Base-by-base conservation (phyloP, 345 rosid species). In the Dimocarpus longan region DNA sequence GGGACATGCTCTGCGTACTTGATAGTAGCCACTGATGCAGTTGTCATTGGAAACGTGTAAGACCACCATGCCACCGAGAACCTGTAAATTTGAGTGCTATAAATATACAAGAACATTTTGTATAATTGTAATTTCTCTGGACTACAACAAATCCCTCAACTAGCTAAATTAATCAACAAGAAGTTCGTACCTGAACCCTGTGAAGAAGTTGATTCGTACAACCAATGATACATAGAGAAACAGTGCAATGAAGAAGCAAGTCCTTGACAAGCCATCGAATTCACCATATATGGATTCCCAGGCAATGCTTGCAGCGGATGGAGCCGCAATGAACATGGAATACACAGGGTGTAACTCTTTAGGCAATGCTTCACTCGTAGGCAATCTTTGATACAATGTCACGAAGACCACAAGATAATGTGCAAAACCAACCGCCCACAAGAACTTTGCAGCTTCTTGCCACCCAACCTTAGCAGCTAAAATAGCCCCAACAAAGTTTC, bases 31-130 rank as follows among this genome's bases (percentile, higher is more conserved):
- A 96, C 95, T 21, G 98, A 90, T 42, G 84, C 94, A 0, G 97
- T 93, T 56, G 97, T 94, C 99, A 96, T 96, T 3, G 97, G 98
- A 62, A 96, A 93, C 60, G 98, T 96, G 81, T 96, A 96, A 8
- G 99, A 90, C 98, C 98, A 95, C 98, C 98, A 93, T 19, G 98
- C 97, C 70, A 93, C 93, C 0, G 98, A 96, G 72, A 96, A 96
- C 84, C 97, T 92, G 88, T 76, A n/a, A 59, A 67, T 40, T 60
- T 21, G 40, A 71, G 52, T 24, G 24, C 8, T 26, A 59, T 8
- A n/a, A 59, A 24, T 46, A 10, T 46, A 7, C n/a, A 54, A 54
- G 59, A 15, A 54, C 18, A 6, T 54, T 54, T 16, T 46, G 8
- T 46, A 46, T 8, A 46, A 46, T 46, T 8, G 52, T 60, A 60